phyloP scores from a whole-genome alignment of 2,329 filamentous ascomycete genomes.

The Penicillium occitanis region DNA sequence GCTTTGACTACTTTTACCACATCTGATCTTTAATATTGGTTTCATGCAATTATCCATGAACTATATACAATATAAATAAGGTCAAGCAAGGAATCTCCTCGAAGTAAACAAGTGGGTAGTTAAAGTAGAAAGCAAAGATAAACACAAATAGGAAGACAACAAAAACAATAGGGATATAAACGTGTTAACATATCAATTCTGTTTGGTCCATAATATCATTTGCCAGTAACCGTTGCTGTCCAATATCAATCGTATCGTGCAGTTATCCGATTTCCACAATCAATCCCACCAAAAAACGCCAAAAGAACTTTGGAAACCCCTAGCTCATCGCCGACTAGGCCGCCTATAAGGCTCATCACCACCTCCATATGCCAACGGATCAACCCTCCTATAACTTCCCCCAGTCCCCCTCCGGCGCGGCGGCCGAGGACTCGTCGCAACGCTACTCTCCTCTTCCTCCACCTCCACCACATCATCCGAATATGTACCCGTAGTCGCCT shows the following conservation, averaged over 20 bases:
- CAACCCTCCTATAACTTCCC: constrained; percentile 21
- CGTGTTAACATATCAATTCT: not conserved
- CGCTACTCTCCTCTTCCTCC: constrained; percentile 38
- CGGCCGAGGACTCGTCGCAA: constrained; percentile 30
- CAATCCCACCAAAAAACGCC: constrained; percentile 5
- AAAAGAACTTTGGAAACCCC: not conserved
- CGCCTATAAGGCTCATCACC: constrained; percentile 19
- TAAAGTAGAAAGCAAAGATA: not conserved
- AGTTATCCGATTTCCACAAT: not conserved
- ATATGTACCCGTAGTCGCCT: constrained; percentile 49
- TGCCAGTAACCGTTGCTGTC: not conserved
- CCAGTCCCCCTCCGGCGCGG: constrained; percentile 20
- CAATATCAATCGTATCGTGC: not conserved
- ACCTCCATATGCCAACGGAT: constrained; percentile 20
- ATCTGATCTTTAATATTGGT: not conserved
- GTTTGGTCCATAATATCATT: not conserved
- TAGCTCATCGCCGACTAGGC: constrained; percentile 6
- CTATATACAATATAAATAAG: constrained; percentile 12
- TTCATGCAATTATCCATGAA: constrained; percentile 5
- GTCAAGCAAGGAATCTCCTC: not conserved
- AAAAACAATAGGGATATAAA: not conserved
- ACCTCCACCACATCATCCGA: constrained; percentile 34
- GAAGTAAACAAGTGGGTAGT: not conserved
- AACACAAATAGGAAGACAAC: not conserved
- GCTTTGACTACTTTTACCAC: not conserved